phyloP scores from a whole-genome alignment of 2,329 filamentous ascomycete species.

The Cucurbitaria berberidis region DNA sequence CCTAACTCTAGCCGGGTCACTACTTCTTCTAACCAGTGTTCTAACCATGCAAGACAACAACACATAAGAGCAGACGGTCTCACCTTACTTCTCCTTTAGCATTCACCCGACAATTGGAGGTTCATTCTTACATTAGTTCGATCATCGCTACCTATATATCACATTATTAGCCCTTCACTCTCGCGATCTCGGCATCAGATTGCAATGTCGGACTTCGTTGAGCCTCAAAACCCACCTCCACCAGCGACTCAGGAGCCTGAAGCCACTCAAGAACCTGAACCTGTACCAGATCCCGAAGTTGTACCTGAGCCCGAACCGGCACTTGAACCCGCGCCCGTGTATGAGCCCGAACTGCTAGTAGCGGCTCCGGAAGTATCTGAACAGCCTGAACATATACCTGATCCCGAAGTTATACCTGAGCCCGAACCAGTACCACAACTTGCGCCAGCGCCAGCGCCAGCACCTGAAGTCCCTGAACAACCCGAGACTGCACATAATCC shows the following conservation, averaged over 20 bases:
- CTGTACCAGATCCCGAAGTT: constrained; percentile 3
- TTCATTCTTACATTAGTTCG: not conserved
- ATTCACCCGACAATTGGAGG: not conserved
- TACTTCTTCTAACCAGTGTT: not conserved
- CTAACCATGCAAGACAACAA: not conserved
- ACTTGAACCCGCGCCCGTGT: constrained; percentile 8
- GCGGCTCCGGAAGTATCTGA: no score
- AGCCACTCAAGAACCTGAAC: not conserved
- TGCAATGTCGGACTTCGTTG: not conserved
- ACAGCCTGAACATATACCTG: no score
- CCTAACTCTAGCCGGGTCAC: not conserved
- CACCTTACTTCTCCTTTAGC: not conserved
- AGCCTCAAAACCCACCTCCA: not conserved
- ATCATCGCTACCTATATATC: not conserved
- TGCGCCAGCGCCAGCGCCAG: no score
- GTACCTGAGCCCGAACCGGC: constrained; percentile 8
- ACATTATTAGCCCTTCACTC: not conserved
- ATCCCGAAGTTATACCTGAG: no score
- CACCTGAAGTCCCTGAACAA: no score
- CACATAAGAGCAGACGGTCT: not conserved
- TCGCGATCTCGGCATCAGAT: not conserved
- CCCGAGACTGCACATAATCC: no score
- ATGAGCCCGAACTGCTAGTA: no score
- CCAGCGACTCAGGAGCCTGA: not conserved
- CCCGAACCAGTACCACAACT: no score